Base-by-base conservation (phyloP, 2,329 filamentous ascomycete species). In the Fusarium tricinctum region DNA sequence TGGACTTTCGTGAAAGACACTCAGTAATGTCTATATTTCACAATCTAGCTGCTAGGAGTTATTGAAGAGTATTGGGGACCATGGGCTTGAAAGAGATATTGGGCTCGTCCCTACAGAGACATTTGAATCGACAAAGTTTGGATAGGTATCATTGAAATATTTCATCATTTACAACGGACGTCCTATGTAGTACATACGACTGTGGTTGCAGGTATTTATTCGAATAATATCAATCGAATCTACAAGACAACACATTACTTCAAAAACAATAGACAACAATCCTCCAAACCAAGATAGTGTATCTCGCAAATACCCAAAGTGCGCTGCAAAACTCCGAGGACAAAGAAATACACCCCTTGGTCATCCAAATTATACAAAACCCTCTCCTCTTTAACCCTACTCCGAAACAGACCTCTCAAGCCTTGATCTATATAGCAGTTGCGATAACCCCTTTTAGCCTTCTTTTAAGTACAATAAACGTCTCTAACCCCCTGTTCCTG, bases 361-460 rank as follows among this genome's bases (percentile, higher is more conserved):
- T 50, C 45, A 55, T 69, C 33, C 53, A 66, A 57, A 58, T 59
- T 61, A 59, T 69, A 56, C 51, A 55, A 55, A 43, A 66, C 32
- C 46, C 51, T 47, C 50, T 53, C 30, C 61, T 39, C 57, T 28
- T 45, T 32, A 20, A 47, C 20, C 47, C 17, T 19, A n/a, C 50
- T 55, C 33, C 15, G 23, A 47, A 54, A 35, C 44, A 55, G 50
- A 33, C 23, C 40, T 51, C 42, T 42, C 46, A 45, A 38, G 45
- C 42, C 52, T 58, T 32, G 28, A 45, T 55, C 47, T 55, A 67
- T 67, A 28, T 40, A 66, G 35, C 33, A 44, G 58, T 47, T n/a
- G 32, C 23, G 17, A 49, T 35, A 47, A 19, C 46, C 39, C 35
- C 51, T 23, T 20, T 45, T 39, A 47, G 19, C 50, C 39, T 35